phyloP scores from a whole-genome alignment of 139 green algal species.

The Volvox reticuliferus region DNA sequence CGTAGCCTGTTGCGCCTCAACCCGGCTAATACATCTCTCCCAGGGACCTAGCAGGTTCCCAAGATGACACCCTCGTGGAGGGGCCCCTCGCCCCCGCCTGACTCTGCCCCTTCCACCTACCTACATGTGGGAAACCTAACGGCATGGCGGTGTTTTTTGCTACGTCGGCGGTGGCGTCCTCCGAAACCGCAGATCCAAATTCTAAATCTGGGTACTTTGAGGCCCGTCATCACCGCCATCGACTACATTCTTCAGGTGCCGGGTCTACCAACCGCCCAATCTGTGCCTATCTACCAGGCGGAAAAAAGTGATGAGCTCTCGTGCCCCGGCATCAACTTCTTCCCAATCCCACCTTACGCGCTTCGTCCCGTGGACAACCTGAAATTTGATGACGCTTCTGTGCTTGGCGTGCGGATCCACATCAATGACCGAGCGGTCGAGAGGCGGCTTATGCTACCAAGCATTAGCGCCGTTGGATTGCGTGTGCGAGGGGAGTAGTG shows the following conservation, averaged over 20 bases:
- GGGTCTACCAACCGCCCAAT: not conserved
- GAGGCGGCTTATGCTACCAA: not conserved
- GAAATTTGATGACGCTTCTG: not conserved
- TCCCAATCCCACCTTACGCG: not conserved
- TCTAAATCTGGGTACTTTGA: not conserved
- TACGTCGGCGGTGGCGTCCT: not conserved
- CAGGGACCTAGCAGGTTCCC: no score
- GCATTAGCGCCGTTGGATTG: constrained; percentile 19
- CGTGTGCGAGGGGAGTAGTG: not conserved
- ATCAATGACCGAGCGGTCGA: not conserved
- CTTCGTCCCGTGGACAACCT: not conserved
- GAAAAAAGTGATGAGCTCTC: not conserved
- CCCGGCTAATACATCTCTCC: not conserved
- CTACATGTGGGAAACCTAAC: no score
- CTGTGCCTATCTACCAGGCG: not conserved
- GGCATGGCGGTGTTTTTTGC: not conserved
- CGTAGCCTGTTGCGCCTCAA: no score
- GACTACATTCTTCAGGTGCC: not conserved
- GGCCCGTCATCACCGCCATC: constrained; percentile 9
- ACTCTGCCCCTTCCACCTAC: not conserved
- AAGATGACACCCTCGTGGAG: not conserved
- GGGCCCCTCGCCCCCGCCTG: no score
- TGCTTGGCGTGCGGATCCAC: constrained; percentile 3
- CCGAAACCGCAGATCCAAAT: not conserved
- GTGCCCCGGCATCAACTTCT: not conserved